A percentile compares a stretch with the other conserved stretches of the same genome.
phyloP scores from a whole-genome alignment of 306 rosid genomes.

The Alnus rubra region DNA sequence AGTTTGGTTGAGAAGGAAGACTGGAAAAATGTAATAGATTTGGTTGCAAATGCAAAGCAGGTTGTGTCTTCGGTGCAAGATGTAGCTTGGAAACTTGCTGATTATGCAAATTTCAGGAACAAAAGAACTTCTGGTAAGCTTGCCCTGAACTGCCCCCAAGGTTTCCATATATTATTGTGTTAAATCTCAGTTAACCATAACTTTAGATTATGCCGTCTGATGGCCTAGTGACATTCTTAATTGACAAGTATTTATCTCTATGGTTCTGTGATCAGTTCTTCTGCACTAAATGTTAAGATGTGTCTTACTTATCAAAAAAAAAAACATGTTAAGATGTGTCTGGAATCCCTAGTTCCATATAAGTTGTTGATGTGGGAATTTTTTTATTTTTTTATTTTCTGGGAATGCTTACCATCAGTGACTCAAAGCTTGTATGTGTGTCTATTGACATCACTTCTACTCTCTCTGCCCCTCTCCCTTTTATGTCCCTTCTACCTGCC shows the following conservation, averaged over 20 bases:
- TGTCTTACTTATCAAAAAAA: not conserved
- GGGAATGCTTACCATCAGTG: not conserved
- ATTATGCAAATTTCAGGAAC: conserved; percentile 69
- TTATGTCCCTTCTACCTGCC: not conserved
- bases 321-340: not conserved
- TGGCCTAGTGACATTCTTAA: not conserved
- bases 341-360: not conserved
- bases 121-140: conserved; percentile 50
- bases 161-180: not conserved
- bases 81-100: conserved; percentile 76
- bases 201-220: not conserved
- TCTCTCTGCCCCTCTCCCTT: not conserved
- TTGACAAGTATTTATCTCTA: not conserved
- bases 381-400: not conserved
- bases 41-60: conserved; percentile 90
- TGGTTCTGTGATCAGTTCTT: not conserved
- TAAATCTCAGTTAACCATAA: not conserved
- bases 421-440: not conserved
- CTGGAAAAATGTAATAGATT: conserved; percentile 68
- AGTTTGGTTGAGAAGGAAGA: conserved; percentile 82
- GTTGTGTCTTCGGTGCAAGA: conserved; percentile 82
- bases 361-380: not conserved
- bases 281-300: not conserved
- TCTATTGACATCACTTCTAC: not conserved
- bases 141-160: conserved; percentile 6